Conservation (phyloP, 768 basidiomycete genomes). For the Tricholoma terreum region DNA sequence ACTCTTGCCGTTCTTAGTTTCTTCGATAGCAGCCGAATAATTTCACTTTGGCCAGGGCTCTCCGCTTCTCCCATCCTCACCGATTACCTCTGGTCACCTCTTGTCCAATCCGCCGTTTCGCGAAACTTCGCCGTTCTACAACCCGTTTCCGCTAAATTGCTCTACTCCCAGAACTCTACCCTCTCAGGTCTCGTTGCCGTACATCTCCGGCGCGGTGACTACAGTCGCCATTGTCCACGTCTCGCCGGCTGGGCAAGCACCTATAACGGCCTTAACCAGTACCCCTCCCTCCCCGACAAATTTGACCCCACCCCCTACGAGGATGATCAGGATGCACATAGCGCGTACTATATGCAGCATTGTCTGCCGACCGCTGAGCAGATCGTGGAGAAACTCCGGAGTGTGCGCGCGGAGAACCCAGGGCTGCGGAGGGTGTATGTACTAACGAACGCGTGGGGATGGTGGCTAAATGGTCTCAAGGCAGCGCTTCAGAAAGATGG, state of each 20-base stretch:
- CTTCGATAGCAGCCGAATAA: conserved; percentile 42
- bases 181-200: conserved; percentile 49
- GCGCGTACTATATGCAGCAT: conserved; percentile 32
- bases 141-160: conserved; percentile 23
- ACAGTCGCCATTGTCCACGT: conserved; percentile 49
- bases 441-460: conserved; percentile 50
- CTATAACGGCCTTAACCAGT: conserved; percentile 52
- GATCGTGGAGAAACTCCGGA: conserved; percentile 32
- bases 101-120: conserved; percentile 49
- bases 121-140: conserved; percentile 46
- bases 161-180: conserved; percentile 19
- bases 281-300: conserved; percentile 37
- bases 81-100: conserved; percentile 59
- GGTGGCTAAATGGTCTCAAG: conserved; percentile 38
- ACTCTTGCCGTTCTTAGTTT: conserved; percentile 38
- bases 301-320: conserved; percentile 31
- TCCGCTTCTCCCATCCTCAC: conserved; percentile 47
- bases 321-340: conserved; percentile 12
- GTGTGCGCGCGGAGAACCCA: conserved; percentile 26
- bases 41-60: conserved; percentile 43
- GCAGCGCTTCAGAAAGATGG: conserved; percentile 40
- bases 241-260: conserved; percentile 40
- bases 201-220: conserved; percentile 58
- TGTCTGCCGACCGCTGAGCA: conserved; percentile 38
- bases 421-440: conserved; percentile 30